Evolutionary conservation across 106 monocot species (phyloP), one percentile per base, ranked within the genome.

Genomic region (Allium sativum): DNA sequence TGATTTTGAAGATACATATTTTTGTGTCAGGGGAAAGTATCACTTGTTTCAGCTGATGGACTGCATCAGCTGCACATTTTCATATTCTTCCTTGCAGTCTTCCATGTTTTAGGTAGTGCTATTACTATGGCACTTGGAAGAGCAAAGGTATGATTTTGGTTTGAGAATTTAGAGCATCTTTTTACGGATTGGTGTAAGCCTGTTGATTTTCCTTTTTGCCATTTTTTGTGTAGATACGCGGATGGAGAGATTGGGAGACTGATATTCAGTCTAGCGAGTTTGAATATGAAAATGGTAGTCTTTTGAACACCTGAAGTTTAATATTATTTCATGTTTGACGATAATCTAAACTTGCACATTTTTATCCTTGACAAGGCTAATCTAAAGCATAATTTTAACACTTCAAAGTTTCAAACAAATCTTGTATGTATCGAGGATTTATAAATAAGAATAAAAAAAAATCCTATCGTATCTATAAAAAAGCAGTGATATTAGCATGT

Each of bases 11-110:
- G n/a, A 31, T 31, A 31, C 5, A 31, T 31, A 31, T 31, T 31
- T 31, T 31, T 31, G 31, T 31, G 31, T 31, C 78, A 92, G 92
- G 92, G 87, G 50, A 76, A 79, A 56, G 86, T 87, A 15, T 64
- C 87, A 46, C 74, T 92, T 48, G 66, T 92, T 50, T 84, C 92
- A 41, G 12, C 46, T 18, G 42, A 78, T 62, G 86, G 76, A 18
- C 58, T 92, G 20, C 87, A 87, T 70, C 80, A 87, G 62, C 58
- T 92, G 69, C 92, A 92, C 59, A 81, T 92, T 19, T 87, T 92
- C 81, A 84, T 92, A 48, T 92, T 92, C 71, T 87, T 92, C 72
- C 61, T 92, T 40, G 92, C 92, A 3, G 61, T 87, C 54, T 78
- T 87, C 68, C 92, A 87, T 70, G 78, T 92, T 11, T 40, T 67